phyloP scores from a whole-genome alignment of 108 stramenopile genomes.

The Fistulifera solaris region DNA sequence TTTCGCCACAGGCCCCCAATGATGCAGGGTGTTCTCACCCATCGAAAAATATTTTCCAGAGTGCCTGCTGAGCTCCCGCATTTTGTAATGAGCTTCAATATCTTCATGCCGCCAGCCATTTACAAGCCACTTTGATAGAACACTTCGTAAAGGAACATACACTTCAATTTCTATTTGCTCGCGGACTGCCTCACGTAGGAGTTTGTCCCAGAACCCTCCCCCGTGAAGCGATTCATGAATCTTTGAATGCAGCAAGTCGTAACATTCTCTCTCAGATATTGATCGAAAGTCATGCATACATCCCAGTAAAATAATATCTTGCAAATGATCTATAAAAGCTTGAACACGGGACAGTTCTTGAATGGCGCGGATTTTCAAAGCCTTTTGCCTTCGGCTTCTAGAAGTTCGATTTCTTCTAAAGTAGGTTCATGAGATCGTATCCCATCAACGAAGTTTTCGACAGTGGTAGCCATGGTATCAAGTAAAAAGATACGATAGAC shows the following conservation, averaged over 20 bases:
- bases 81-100: slow-evolving; percentile 69
- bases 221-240: slow-evolving; percentile 12
- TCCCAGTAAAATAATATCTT: slow-evolving; percentile 65
- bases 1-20: slow-evolving; percentile 35
- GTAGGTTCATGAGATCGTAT: slow-evolving; percentile 29
- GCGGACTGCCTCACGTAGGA: slow-evolving; percentile 65
- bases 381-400: slow-evolving; percentile 17
- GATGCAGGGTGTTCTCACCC: neutral
- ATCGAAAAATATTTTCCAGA: neutral
- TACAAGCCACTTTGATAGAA: slow-evolving; percentile 67
- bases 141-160: slow-evolving; percentile 70
- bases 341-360: slow-evolving; percentile 47
- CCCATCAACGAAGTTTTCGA: slow-evolving; percentile 52
- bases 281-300: slow-evolving; percentile 57
- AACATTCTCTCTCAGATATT: slow-evolving; percentile 44
- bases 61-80: slow-evolving; percentile 16
- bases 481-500: slow-evolving; percentile 68
- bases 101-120: slow-evolving; percentile 80
- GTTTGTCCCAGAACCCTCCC: slow-evolving; percentile 34
- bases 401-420: slow-evolving; percentile 32
- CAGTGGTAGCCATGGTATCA: slow-evolving; percentile 44
- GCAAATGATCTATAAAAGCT: slow-evolving; percentile 65
- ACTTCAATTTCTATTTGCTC: slow-evolving; percentile 83
- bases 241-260: slow-evolving; percentile 18
- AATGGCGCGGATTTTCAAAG: slow-evolving; percentile 28